A percentile compares a stretch with the other conserved stretches of the same genome.
Evolutionary conservation across 2,329 filamentous ascomycete genomes (phyloP).

Genomic region (Cryphonectria nitschkei): DNA sequence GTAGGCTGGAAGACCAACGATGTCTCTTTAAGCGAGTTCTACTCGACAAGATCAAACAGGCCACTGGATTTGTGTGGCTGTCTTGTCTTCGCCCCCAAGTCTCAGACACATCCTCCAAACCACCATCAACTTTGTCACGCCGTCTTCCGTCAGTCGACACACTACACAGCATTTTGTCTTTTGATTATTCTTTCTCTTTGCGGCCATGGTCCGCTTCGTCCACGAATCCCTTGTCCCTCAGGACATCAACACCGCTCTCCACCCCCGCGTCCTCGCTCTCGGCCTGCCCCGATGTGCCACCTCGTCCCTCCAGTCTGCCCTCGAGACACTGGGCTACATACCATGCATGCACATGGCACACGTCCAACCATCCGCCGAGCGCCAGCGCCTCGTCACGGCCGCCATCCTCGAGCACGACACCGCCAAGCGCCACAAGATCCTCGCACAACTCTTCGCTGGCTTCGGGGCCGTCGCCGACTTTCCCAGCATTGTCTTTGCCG

Average conservation of each 20-base stretch:
- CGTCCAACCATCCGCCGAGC: conserved; percentile 31
- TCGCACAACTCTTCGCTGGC: conserved; percentile 38
- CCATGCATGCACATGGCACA: conserved; percentile 41
- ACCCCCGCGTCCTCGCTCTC: conserved; percentile 19
- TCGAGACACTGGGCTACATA: conserved; percentile 37
- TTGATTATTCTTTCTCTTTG: neutral
- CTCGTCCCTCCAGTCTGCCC: conserved; percentile 41
- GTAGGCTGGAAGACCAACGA: neutral
- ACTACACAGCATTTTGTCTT: no score
- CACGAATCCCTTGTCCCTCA: conserved; percentile 20
- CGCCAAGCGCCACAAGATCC: conserved; percentile 35
- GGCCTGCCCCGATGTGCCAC: conserved; percentile 43
- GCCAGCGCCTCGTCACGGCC: conserved; percentile 34
- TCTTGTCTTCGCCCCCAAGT: neutral
- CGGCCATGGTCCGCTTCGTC: conserved; percentile 25
- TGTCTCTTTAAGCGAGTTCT: neutral
- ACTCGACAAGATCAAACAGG: neutral
- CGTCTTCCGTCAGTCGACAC: neutral
- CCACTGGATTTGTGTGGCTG: neutral
- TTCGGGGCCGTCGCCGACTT: conserved; percentile 37
- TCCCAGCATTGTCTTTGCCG: conserved; percentile 39
- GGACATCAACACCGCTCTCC: conserved; percentile 7
- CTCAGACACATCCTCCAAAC: neutral
- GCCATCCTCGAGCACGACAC: conserved; percentile 37
- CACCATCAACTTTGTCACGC: neutral